Base-by-base conservation (phyloP, 225 moss, liverwort and hornwort genomes). In the Marchantia paleacea region DNA sequence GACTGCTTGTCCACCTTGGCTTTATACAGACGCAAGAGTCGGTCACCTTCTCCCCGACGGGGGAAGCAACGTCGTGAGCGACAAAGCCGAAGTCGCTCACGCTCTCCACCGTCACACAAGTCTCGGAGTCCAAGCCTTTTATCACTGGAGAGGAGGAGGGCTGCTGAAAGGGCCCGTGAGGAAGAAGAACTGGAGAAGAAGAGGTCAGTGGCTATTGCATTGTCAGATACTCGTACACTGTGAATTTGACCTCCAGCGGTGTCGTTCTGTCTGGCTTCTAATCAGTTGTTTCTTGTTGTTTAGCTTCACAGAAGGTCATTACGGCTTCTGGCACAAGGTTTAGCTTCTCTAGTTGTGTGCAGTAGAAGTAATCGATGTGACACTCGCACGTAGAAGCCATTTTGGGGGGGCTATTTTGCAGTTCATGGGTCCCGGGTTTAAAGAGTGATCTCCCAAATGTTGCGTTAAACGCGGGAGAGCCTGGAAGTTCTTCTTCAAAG, bases 111-210 rank as follows among this genome's bases (percentile, higher is more conserved):
- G 11, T 70, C 70, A 30, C 77, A 82, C 54, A 89, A 91, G 75
- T 93, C 92, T 79, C 91, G 88, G 78, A 97, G 96, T 79, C 83
- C 88, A 75, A 97, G 92, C 78, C 80, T 82, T 30, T 75, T 92
- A 49, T 87, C 91, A 57, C 83, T 86, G 81, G 96, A 96, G 81
- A 87, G 94, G 85, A 92, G 90, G 90, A 80, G 91, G 84, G 91
- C 88, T 82, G 78, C 80, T 81, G 96, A 90, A 80, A 92, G 90
- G 85, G 91, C 85, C 78, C 90, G 91, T 55, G 96, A 94, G 88
- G 94, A 90, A 73, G 96, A 96, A 85, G 96, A 96, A 77, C 85
- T 89, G 75, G 96, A 94, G 80, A 96, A 90, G 85, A 92, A 85
- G 82, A 96, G 96, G 96, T 88, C 87, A 51, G 88, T 16, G 78